Evolutionary conservation across 208 protist genomes (phyloP).

Genomic region (Acanthamoeba culbertsoni): DNA sequence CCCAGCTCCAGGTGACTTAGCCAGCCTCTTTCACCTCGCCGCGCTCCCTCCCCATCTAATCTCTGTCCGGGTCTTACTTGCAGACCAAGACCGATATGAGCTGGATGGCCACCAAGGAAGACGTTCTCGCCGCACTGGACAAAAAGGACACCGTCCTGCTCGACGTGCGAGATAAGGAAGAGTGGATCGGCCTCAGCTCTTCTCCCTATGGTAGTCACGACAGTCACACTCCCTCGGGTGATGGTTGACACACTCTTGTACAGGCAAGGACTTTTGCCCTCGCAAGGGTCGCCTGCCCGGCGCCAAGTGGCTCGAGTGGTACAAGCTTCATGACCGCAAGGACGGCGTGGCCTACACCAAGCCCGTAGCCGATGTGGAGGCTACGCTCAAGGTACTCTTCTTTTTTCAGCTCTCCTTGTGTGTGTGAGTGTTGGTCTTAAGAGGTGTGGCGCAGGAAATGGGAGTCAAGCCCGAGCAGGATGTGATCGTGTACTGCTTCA

Average conservation of each 20-base stretch:
- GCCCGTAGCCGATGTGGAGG: not conserved
- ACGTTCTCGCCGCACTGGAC: not conserved
- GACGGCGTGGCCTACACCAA: not conserved
- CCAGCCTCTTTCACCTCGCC: not conserved
- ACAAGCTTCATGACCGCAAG: not conserved
- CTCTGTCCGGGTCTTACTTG: not conserved
- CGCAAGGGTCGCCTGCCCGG: not conserved
- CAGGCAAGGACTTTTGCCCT: conserved; percentile 13
- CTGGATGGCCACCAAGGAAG: not conserved
- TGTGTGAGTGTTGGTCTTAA: not conserved
- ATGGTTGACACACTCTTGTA: not conserved
- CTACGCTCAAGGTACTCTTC: not conserved
- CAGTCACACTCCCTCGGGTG: too few species aligned
- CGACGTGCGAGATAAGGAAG: not conserved
- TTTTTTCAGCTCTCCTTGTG: not conserved
- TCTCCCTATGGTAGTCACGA: conserved; percentile 14
- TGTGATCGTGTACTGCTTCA: conserved; percentile 27
- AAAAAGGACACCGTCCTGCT: not conserved
- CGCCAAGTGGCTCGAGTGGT: conserved; percentile 14
- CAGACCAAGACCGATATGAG: not conserved
- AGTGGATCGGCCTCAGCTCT: conserved; percentile 9
- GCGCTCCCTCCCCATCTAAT: not conserved
- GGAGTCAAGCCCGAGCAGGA: not conserved
- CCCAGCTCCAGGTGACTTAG: not conserved
- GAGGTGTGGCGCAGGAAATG: not conserved